Evolutionary conservation across 2,329 filamentous ascomycete species (phyloP).

Genomic region (Ascochyta viciae-villosae): DNA sequence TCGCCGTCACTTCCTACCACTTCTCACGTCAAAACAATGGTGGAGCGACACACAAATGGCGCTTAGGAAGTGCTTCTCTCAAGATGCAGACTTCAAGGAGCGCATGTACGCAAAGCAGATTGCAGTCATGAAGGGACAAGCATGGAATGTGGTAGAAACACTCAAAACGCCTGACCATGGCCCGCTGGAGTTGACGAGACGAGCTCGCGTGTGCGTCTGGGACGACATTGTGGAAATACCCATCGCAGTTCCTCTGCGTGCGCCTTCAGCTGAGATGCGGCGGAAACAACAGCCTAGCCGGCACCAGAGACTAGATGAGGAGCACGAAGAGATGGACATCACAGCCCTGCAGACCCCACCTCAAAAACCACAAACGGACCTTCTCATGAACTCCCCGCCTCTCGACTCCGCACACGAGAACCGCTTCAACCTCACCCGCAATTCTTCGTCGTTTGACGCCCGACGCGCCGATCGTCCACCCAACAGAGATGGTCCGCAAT

Average conservation of each 20-base stretch:
- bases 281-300: constrained; percentile 62
- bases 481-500: constrained; percentile 29
- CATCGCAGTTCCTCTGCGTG: constrained; percentile 87
- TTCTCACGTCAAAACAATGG: constrained; percentile 94
- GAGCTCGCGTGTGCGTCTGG: constrained; percentile 94
- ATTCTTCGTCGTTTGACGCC: constrained; percentile 54
- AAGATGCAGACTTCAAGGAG: constrained; percentile 96
- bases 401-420: constrained; percentile 49
- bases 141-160: constrained; percentile 98
- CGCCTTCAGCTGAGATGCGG: constrained; percentile 83
- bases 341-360: constrained; percentile 68
- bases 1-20: constrained; percentile 90
- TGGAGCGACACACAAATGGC: constrained; percentile 94
- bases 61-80: constrained; percentile 83
- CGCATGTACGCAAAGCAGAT: constrained; percentile 99
- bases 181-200: constrained; percentile 87
- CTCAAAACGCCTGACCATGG: constrained; percentile 92
- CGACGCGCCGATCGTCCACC: constrained; percentile 26
- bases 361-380: constrained; percentile 63
- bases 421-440: constrained; percentile 57
- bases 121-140: constrained; percentile 98
- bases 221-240: constrained; percentile 97
- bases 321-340: constrained; percentile 94
- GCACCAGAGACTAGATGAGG: constrained; percentile 33
- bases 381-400: constrained; percentile 70